These are phyloP conservation scores for Coemansia biformis DNA, from an alignment of 192 early-diverging fungal genomes.

Conservation along the genomic window DNA sequence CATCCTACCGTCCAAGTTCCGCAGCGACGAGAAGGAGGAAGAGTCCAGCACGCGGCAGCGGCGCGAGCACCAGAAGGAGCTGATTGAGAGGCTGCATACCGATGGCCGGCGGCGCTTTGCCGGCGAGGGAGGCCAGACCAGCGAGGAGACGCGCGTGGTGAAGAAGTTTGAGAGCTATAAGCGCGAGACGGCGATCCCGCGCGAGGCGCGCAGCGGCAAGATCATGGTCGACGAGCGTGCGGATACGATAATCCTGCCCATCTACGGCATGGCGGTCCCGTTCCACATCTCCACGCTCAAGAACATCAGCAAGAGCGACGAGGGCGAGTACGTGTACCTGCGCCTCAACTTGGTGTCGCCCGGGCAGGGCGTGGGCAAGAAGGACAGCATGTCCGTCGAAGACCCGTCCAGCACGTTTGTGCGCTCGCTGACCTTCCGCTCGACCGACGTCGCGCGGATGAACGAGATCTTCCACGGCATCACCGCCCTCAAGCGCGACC, in stretches of 20 bases:
- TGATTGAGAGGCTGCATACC: conserved; percentile 66
- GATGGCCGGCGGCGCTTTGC: conserved; percentile 80
- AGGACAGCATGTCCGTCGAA: conserved; percentile 83
- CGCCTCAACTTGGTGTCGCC: conserved; percentile 96
- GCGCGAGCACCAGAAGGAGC: conserved; percentile 82
- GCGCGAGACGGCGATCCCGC: conserved; percentile 80
- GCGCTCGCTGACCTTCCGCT: conserved; percentile 86
- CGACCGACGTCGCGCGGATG: conserved; percentile 75
- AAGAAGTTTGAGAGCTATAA: conserved; percentile 95
- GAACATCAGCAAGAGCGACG: conserved; percentile 88
- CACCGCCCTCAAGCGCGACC: conserved; percentile 86
- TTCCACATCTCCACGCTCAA: conserved; percentile 98
- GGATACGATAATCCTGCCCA: conserved; percentile 86
- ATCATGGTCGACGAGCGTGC: conserved; percentile 85
- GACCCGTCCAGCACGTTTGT: conserved; percentile 86
- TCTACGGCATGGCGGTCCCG: conserved; percentile 94
- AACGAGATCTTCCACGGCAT: conserved; percentile 81
- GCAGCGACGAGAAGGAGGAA: conserved; percentile 74
- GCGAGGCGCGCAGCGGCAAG: conserved; percentile 68
- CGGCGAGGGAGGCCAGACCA: conserved; percentile 56
- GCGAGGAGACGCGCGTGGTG: conserved; percentile 68
- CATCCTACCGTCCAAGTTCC: conserved; percentile 69
- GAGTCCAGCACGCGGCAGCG: conserved; percentile 72
- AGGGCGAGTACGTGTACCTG: conserved; percentile 83
- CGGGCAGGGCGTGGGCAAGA: conserved; percentile 85